Base-by-base conservation (phyloP, 352 stramenopile genomes). In the Globisporangium sylvaticum region DNA sequence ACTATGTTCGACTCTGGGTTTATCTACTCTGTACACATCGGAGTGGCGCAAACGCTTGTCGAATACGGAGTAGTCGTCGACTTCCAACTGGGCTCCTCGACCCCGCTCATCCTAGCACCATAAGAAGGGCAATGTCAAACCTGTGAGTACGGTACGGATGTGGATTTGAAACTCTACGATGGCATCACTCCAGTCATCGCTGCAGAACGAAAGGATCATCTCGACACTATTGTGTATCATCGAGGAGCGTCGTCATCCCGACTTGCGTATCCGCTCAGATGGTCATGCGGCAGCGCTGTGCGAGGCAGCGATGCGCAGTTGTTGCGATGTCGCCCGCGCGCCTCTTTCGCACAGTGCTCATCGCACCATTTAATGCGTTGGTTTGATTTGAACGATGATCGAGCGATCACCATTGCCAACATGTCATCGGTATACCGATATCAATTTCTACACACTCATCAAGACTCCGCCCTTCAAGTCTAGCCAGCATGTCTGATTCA, bases 281-380 rank as follows among this genome's bases (percentile, higher is more conserved):
- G 18, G n/a, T 37, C 22, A 34, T 0, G 7, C 4, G 3, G 24
- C 50, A 32, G 50, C 24, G 4, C 50, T 56, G 24, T 3, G 24
- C 24, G 24, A 56, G 12, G 24, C 50, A 20, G 24, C n/a, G 50
- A n/a, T n/a, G 24, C 24, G 14, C 10, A 24, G 50, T 3, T 56
- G 32, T 32, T 12, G 14, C 3, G 14, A 55, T 9, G n/a, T 66
- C 8, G 20, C 31, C n/a, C 22, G 31, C 14, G 50, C 55, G 34
- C 50, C 61, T 29, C 32, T 67, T 15, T 9, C 52, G 10, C 62
- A 61, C 25, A 34, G 50, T n/a, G n/a, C n/a, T n/a, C n/a, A n/a
- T n/a, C n/a, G n/a, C n/a, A n/a, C n/a, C n/a, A n/a, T n/a, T n/a
- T n/a, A n/a, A n/a, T n/a, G n/a, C n/a, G n/a, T n/a, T n/a, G n/a